Base-by-base conservation (phyloP, 1,284 basidiomycete species). In the Trichosporon inkin region DNA sequence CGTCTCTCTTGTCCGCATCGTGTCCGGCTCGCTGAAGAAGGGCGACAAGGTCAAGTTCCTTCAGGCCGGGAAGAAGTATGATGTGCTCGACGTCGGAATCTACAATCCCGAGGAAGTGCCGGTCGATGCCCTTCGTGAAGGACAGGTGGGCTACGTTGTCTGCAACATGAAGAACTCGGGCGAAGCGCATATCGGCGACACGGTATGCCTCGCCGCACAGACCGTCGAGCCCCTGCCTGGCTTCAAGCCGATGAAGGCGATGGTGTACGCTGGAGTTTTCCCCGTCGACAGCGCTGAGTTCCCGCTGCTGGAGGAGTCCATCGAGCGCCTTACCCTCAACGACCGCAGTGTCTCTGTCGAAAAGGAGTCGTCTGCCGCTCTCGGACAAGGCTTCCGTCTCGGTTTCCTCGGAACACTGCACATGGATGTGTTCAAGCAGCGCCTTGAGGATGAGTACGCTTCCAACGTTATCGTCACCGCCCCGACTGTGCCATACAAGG, bases 121-220 rank as follows among this genome's bases (percentile, higher is more conserved):
- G 8, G 88, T 87, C 0, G 80, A 81, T 10, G 82, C 84, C 51
- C 79, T 98, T 56, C 82, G 84, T 54, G 86, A 90, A 53, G 93
- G 93, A 3, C 94, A 97, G 80, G 94, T 97, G 16, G 93, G 93
- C 32, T 93, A 85, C 73, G 84, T 89, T 58, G 79, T 91, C 1
- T 97, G 93, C 77, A 97, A 92, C 71, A 99, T 99, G 95, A 99
- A 98, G 77, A 89, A 98, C 70, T 91, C 91, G 14, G 86, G 87
- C n/a, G 95, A 99, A 82, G 67, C 74, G 7, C 63, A 67, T 58
- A 70, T 72, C 51, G 96, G 96, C 36, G 96, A 99, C 74, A 99
- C 96, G 0, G 83, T 99, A 59, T 84, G 93, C 75, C 85, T 84
- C 28, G 82, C 86, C 3, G 87, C 88, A n/a, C 83, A 85, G 58